A percentile compares a stretch with the other conserved stretches of the same genome.
Evolutionary conservation across 1,284 basidiomycete genomes (phyloP).

Genomic region (Sanghuangporus baumii): DNA sequence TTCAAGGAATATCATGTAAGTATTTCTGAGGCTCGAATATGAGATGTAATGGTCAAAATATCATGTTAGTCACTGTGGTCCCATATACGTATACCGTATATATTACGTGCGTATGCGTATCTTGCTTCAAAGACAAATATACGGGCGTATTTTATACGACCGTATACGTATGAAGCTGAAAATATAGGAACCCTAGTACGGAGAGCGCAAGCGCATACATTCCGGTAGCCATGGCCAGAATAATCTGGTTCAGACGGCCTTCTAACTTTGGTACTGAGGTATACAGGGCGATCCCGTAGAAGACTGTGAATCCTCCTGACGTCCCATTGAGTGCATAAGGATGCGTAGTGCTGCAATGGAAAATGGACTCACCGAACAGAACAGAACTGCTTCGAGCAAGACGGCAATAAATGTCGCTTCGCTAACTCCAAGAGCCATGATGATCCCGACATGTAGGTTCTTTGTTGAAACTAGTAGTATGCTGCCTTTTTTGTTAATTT

Average conservation of each 20-base stretch:
- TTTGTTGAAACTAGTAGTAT: too few species aligned
- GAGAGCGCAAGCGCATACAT: not conserved
- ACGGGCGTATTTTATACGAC: too few species aligned
- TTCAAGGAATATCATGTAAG: too few species aligned
- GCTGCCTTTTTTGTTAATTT: too few species aligned
- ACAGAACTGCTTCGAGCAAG: not conserved
- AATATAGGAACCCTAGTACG: too few species aligned
- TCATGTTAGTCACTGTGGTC: too few species aligned
- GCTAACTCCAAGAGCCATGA: not conserved
- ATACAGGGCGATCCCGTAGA: not conserved
- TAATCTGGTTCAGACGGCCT: not conserved
- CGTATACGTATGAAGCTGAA: too few species aligned
- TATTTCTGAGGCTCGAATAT: too few species aligned
- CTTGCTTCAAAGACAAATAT: too few species aligned
- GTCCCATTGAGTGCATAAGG: not conserved
- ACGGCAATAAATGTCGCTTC: not conserved
- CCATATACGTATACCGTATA: too few species aligned
- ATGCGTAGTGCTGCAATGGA: not conserved
- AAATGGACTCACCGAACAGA: not conserved
- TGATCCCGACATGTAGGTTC: not conserved
- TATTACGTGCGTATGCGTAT: too few species aligned
- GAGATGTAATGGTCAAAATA: too few species aligned
- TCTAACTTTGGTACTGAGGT: not conserved
- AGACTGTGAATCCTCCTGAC: not conserved
- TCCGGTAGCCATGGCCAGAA: not conserved